phyloP scores from a whole-genome alignment of 768 basidiomycete genomes.

The Myochromella boudieri region DNA sequence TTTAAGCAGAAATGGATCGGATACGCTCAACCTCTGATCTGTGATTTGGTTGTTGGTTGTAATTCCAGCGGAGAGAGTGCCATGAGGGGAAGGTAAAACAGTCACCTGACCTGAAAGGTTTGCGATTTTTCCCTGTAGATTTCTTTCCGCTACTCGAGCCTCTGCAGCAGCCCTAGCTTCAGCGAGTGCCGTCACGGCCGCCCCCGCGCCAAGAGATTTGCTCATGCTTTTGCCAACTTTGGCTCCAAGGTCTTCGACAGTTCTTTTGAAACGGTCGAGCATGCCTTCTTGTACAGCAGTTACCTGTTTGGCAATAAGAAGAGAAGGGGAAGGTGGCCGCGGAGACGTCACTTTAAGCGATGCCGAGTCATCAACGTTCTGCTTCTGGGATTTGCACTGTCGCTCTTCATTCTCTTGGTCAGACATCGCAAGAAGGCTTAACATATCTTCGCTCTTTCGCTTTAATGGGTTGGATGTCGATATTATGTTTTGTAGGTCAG shows the following conservation, averaged over 20 bases:
- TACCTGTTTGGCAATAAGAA: background rate
- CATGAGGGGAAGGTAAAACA: constrained; percentile 13
- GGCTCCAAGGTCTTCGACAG: constrained; percentile 65
- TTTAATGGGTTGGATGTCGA: constrained; percentile 38
- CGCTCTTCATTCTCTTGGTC: constrained; percentile 40
- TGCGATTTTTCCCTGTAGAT: constrained; percentile 42
- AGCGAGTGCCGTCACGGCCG: constrained; percentile 58
- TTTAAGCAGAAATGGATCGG: constrained; percentile 51
- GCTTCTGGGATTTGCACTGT: constrained; percentile 50
- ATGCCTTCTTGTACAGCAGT: constrained; percentile 42
- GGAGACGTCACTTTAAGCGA: constrained; percentile 15
- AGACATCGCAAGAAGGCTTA: constrained; percentile 15
- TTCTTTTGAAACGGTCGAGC: constrained; percentile 68
- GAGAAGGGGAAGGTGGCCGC: background rate
- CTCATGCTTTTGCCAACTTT: constrained; percentile 56
- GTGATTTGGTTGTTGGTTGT: background rate
- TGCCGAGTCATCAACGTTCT: constrained; percentile 33
- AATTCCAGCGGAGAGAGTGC: background rate
- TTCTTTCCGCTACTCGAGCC: constrained; percentile 65
- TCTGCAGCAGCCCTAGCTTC: constrained; percentile 70
- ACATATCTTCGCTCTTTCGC: constrained; percentile 63
- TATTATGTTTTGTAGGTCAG: constrained; percentile 14
- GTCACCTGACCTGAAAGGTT: constrained; percentile 16
- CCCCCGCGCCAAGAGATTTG: constrained; percentile 61
- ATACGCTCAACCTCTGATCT: constrained; percentile 51